Conservation (phyloP, 164 flowering plant genomes). For the Tinospora cordifolia region DNA sequence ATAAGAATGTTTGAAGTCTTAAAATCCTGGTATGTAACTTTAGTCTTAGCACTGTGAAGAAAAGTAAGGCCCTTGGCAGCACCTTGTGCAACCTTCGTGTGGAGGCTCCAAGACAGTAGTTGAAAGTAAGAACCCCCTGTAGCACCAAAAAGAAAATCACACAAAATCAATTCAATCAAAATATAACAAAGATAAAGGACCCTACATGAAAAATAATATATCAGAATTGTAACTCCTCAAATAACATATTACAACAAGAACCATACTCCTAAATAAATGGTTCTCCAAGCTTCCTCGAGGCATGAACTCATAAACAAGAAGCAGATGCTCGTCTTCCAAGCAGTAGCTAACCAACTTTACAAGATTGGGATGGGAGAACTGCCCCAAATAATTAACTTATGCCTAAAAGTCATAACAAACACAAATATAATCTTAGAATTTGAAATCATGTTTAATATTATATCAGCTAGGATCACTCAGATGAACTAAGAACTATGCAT, state of each 20-base stretch:
- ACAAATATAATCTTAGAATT: neutral
- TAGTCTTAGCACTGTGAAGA: too few species aligned
- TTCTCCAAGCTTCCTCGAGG: too few species aligned
- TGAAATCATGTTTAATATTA: neutral
- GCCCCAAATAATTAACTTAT: too few species aligned
- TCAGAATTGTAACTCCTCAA: neutral
- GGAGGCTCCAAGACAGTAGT: slow-evolving; percentile 71
- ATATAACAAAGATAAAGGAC: neutral
- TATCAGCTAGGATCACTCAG: neutral
- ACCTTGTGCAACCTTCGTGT: slow-evolving; percentile 70
- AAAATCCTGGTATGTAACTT: slow-evolving; percentile 77
- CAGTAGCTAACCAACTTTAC: too few species aligned
- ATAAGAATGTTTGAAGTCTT: slow-evolving; percentile 66
- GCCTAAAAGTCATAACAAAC: slow-evolving; percentile 32
- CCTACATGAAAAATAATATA: neutral
- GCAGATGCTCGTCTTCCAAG: too few species aligned
- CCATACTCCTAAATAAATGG: slow-evolving; percentile 83
- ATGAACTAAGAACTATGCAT: too few species aligned
- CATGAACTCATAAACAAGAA: too few species aligned
- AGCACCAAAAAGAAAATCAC: too few species aligned
- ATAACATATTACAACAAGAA: neutral
- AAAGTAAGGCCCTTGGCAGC: slow-evolving; percentile 84
- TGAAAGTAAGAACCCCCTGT: slow-evolving; percentile 71
- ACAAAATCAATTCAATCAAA: slow-evolving; percentile 3
- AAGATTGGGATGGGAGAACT: too few species aligned